A percentile compares a stretch with the other conserved stretches of the same genome.
phyloP scores from a whole-genome alignment of 1,284 basidiomycete species.

The Moniliophthora roreri region DNA sequence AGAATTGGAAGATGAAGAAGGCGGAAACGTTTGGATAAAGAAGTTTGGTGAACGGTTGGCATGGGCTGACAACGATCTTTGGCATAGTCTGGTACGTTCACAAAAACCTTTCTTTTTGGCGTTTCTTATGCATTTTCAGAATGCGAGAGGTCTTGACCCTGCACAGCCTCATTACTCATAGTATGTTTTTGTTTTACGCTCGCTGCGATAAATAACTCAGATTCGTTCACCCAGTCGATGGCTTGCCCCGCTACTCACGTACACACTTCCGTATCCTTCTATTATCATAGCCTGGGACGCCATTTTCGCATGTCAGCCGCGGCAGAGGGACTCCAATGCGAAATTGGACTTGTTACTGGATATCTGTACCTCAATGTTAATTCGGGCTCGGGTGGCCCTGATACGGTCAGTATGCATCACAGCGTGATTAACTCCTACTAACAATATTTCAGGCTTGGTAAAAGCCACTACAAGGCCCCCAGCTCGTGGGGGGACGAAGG shows the following conservation, averaged over 20 bases:
- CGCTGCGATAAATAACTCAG: conserved; percentile 1
- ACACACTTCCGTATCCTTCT: conserved; percentile 63
- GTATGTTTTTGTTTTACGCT: conserved; percentile 40
- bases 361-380: conserved; percentile 66
- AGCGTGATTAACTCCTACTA: conserved; percentile 1
- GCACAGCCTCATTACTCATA: conserved; percentile 77
- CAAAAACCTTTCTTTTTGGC: conserved; percentile 5
- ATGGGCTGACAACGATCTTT: conserved; percentile 67
- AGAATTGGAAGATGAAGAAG: conserved; percentile 68
- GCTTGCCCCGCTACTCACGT: conserved; percentile 71
- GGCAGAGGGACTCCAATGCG: conserved; percentile 53
- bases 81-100: conserved; percentile 54
- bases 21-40: conserved; percentile 59
- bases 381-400: conserved; percentile 53
- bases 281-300: conserved; percentile 70
- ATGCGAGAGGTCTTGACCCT: conserved; percentile 66
- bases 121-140: conserved; percentile 27
- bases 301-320: conserved; percentile 57
- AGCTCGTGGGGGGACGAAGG: conserved; percentile 59
- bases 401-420: conserved; percentile 45
- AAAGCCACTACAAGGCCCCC: conserved; percentile 38
- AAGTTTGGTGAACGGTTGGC: conserved; percentile 60
- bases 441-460: conserved; percentile 50
- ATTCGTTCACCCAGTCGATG: conserved; percentile 53
- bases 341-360: conserved; percentile 69